Evolutionary conservation across 2,329 filamentous ascomycete genomes (phyloP), one percentile per base, ranked within the genome.

Genomic region (Biscogniauxia mediterranea): DNA sequence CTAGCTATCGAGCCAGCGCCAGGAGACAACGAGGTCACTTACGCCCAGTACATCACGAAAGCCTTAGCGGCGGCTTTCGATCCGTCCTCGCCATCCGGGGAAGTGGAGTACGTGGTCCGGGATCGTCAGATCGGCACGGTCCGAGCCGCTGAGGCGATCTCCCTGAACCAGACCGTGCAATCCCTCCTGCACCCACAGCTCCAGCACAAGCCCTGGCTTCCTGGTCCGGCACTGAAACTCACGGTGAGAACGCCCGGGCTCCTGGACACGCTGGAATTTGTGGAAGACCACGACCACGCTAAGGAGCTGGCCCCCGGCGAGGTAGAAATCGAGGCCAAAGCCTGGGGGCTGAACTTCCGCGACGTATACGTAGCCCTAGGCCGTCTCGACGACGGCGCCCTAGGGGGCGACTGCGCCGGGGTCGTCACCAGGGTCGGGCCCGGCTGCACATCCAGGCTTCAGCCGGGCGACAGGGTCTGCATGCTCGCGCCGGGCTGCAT

Each of bases 341-440:
- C 63, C 5, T 64, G 63, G 61, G 63, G 61, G n/a, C 26, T 67
- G 6, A 67, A 59, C 38, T 61, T 65, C 50, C 65, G 63, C 7
- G 65, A 67, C 38, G 54, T 67, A 5, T 63, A 56, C 15, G 32
- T 63, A 2, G 65, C 63, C 11, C 56, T 67, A 5, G 63, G 63
- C 11, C 63, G 61, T n/a, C 54, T 63, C 5, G 61, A 63, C 13
- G 59, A 60, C 23, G 59, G 55, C 28, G 49, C 55, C 15, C 55
- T 69, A 1, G 66, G 65, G 21, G 42, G 50, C 2, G 61, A 70
- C 54, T 76, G 70, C 59, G 69, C 70, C 53, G 77, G 74, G 11
- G 59, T 74, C 28, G 68, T 79, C 20, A 71, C 66, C 23, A 61
- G 68, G 50, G 64, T 74, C 5, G 74, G 65, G 19, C 50, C 60